Evolutionary conservation across 768 basidiomycete species (phyloP), one percentile per base, ranked within the genome.

Genomic region (Podaxis sp.): DNA sequence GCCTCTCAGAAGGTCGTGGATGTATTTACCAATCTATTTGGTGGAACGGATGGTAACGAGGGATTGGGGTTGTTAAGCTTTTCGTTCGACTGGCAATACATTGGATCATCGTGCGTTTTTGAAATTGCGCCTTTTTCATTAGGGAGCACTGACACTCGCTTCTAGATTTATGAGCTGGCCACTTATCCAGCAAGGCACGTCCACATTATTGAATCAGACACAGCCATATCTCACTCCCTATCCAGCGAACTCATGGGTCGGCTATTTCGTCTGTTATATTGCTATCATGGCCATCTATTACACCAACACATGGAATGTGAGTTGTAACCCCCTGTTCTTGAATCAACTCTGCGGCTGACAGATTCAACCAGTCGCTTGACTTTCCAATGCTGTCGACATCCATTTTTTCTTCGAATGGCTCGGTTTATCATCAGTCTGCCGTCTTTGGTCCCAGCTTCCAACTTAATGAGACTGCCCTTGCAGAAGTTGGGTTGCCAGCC

Each of bases 11-110:
- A 65, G 5, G 75, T 81, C 4, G 72, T 76, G 28, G 71, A 83
- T 61, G 67, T 82, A 14, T 79, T 87, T 66, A 87, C 85, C 3
- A 82, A 85, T 55, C 65, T 90, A 0, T 89, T 90, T 61, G 89
- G 89, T 28, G 89, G 89, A 4, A 73, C 81, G 2, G 76, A 82
- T 37, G 86, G 80, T 28, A 90, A 89, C 64, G 87, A 90, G 69
- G 88, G 87, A 0, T 74, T 89, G 42, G 87, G 88, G 0, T 65
- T 89, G 18, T 58, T 84, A 42, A 82, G 80, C 36, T 60, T 89
- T 44, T 82, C 83, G n/a, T 79, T 89, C 50, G 88, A 89, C 65
- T 90, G 85, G 85, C 83, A 86, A 62, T 85, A 85, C 63, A 83
- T 87, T 62, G 79, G 79, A 0, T 83, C 83, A 14, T 38, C 28